Percentiles rank a stretch among this genome's conserved stretches.
phyloP scores from a whole-genome alignment of 2,329 filamentous ascomycete species.

The Eutypa lata region DNA sequence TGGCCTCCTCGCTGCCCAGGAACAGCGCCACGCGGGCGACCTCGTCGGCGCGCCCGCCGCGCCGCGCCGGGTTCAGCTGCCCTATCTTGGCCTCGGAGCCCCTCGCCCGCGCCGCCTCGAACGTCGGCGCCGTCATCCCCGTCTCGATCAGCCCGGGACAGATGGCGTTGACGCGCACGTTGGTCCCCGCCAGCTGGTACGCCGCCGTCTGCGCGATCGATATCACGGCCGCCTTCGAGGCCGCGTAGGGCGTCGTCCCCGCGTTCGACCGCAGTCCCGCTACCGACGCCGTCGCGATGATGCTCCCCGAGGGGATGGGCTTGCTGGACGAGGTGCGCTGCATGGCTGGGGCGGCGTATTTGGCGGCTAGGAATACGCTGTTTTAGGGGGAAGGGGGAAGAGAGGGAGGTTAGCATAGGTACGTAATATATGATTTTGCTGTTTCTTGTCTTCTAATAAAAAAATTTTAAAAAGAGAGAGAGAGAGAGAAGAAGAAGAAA shows the following conservation, averaged over 20 bases:
- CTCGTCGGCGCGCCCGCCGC: slow-evolving; percentile 79
- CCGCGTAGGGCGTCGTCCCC: slow-evolving; percentile 83
- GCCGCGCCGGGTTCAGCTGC: slow-evolving; percentile 80
- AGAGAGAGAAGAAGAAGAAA: no score
- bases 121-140: slow-evolving; percentile 74
- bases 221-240: slow-evolving; percentile 87
- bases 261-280: slow-evolving; percentile 88
- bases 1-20: slow-evolving; percentile 82
- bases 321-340: slow-evolving; percentile 67
- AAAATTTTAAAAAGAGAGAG: no score
- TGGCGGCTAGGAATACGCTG: slow-evolving; percentile 84
- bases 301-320: slow-evolving; percentile 68
- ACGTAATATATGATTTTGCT: no score
- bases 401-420: slow-evolving; percentile 1
- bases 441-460: no score
- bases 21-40: slow-evolving; percentile 88
- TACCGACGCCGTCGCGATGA: slow-evolving; percentile 84
- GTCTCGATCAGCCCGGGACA: slow-evolving; percentile 94
- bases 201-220: slow-evolving; percentile 80
- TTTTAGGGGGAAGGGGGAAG: slow-evolving; percentile 2
- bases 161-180: slow-evolving; percentile 82
- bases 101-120: slow-evolving; percentile 59
- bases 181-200: slow-evolving; percentile 80
- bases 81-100: slow-evolving; percentile 85
- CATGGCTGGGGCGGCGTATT: slow-evolving; percentile 85